Conservation (phyloP, 345 rosid species). For the Excoecaria cochinchinensis region DNA sequence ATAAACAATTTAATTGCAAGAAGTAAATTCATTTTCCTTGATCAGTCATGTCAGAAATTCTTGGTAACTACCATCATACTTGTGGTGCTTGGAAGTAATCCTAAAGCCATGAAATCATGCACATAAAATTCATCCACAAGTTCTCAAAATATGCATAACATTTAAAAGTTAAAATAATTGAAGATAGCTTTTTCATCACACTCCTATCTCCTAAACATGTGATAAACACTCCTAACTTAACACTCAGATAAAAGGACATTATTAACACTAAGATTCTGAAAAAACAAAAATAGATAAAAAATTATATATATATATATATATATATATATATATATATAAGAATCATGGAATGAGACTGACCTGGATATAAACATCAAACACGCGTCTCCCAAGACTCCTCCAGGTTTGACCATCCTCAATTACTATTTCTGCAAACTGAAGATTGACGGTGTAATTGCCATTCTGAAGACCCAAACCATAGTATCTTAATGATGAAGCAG, state of each 20-base stretch:
- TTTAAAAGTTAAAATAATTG: background rate
- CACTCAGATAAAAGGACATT: too few relatives aligned
- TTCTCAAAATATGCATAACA: background rate
- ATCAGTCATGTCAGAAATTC: background rate
- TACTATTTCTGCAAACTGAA: slow-evolving; percentile 43
- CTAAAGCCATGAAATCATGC: too few relatives aligned
- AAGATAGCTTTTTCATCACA: background rate
- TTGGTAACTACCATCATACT: background rate
- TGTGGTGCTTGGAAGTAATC: background rate
- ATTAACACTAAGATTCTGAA: background rate
- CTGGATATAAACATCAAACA: slow-evolving; percentile 55
- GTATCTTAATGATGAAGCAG: slow-evolving; percentile 52
- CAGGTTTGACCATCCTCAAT: slow-evolving; percentile 27
- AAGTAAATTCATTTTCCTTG: background rate
- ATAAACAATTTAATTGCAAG: background rate
- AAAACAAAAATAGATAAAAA: too few relatives aligned
- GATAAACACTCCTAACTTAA: background rate
- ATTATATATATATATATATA: too few relatives aligned
- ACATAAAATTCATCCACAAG: too few relatives aligned
- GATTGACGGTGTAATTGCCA: slow-evolving; percentile 21
- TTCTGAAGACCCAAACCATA: slow-evolving; percentile 54
- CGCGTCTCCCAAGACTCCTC: slow-evolving; percentile 45
- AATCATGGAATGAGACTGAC: slow-evolving; percentile 17
- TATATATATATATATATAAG: too few relatives aligned
- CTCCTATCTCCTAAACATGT: background rate